These are phyloP conservation scores for Acacia concinna DNA, from an alignment of 331 rosid species.

Conservation along the genomic window DNA sequence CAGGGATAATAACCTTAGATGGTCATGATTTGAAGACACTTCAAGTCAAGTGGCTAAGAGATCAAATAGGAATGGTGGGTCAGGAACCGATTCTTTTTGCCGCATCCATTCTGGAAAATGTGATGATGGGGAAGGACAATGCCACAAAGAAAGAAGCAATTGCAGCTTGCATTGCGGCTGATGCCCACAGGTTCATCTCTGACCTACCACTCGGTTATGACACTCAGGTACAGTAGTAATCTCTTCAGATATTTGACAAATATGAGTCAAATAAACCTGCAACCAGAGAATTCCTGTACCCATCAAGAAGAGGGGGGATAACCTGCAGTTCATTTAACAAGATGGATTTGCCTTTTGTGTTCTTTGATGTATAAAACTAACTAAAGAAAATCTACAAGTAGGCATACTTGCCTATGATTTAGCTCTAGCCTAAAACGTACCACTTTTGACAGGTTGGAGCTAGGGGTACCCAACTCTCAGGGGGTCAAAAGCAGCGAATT, in stretches of 20 bases:
- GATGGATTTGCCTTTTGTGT: not conserved
- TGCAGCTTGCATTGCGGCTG: slow-evolving; percentile 80
- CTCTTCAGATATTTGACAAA: not conserved
- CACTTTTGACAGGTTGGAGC: slow-evolving; percentile 72
- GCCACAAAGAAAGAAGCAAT: slow-evolving; percentile 79
- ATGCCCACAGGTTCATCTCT: slow-evolving; percentile 79
- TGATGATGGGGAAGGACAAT: slow-evolving; percentile 89
- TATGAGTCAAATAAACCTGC: not conserved
- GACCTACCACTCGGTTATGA: slow-evolving; percentile 76
- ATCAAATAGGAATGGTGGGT: slow-evolving; percentile 90
- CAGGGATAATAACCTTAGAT: slow-evolving; percentile 74
- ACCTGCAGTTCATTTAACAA: not conserved
- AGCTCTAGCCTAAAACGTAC: slow-evolving; percentile 1
- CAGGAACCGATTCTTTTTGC: slow-evolving; percentile 91
- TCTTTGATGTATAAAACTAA: not conserved
- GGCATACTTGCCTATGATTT: not conserved
- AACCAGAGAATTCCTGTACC: not conserved
- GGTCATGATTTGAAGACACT: slow-evolving; percentile 78
- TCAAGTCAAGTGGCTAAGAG: slow-evolving; percentile 86
- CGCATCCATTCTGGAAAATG: slow-evolving; percentile 78
- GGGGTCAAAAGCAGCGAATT: slow-evolving; percentile 93
- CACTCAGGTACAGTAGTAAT: slow-evolving; percentile 59
- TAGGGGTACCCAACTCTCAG: slow-evolving; percentile 76
- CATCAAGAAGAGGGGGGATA: no score
- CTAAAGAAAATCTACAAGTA: not conserved